Conservation (phyloP, 1,284 basidiomycete genomes). For the Pascua sp. region DNA sequence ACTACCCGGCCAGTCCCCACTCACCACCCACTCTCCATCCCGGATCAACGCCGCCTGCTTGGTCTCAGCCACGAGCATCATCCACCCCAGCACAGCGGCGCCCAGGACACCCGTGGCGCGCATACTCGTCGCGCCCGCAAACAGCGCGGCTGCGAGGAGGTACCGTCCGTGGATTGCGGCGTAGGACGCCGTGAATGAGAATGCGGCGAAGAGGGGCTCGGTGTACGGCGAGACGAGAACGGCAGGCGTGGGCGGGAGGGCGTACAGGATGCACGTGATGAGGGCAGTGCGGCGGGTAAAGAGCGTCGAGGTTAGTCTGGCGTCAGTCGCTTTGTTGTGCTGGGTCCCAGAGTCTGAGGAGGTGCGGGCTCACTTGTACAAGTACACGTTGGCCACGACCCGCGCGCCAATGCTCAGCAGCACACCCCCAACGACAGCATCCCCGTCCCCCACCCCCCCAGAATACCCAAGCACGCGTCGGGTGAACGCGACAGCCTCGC, state of each 20-base stretch:
- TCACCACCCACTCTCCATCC: too few relatives aligned
- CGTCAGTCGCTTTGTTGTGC: not conserved
- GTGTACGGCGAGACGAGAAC: conserved; percentile 70
- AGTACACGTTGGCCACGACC: conserved; percentile 51
- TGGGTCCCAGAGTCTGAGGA: too few relatives aligned
- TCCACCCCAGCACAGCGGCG: conserved; percentile 70
- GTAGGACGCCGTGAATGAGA: conserved; percentile 66
- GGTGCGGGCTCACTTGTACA: conserved; percentile 63
- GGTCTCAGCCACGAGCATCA: conserved; percentile 54
- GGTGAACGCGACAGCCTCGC: conserved; percentile 2
- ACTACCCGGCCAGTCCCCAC: too few relatives aligned
- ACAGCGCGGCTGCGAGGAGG: conserved; percentile 56
- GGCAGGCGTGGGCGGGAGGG: conserved; percentile 75
- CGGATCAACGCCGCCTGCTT: too few relatives aligned
- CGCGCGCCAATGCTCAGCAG: conserved; percentile 30
- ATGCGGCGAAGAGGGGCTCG: conserved; percentile 79
- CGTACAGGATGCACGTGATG: conserved; percentile 63
- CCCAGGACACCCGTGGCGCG: conserved; percentile 80
- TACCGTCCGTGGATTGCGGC: conserved; percentile 49
- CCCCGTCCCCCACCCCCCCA: not conserved
- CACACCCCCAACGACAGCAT: conserved; percentile 33
- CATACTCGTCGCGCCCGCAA: conserved; percentile 65
- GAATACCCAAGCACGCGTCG: too few relatives aligned
- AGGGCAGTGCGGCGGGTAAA: conserved; percentile 57
- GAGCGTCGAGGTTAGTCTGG: conserved; percentile 29